Conservation (phyloP, 352 stramenopile genomes). For the Globisporangium apiculatum region DNA sequence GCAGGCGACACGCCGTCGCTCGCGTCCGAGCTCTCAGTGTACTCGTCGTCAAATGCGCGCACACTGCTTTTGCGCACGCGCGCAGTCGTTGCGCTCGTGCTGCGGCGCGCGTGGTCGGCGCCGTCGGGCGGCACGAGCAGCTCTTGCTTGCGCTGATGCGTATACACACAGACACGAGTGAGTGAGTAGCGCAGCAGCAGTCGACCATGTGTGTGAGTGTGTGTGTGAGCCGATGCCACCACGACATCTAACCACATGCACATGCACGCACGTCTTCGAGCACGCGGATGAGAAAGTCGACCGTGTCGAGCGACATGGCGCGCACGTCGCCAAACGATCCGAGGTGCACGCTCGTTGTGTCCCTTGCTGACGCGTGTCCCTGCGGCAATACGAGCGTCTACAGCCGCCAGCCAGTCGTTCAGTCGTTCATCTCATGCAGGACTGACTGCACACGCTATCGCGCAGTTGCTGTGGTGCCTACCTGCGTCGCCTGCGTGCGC, state of each 20-base stretch:
- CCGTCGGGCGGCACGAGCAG: slow-evolving; percentile 12
- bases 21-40: slow-evolving; percentile 8
- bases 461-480: neutral
- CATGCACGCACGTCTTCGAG: slow-evolving; percentile 44
- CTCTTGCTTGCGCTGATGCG: slow-evolving; percentile 33
- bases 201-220: no score
- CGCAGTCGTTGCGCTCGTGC: neutral
- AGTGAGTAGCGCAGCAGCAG: no score
- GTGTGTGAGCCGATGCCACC: neutral
- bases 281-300: slow-evolving; percentile 61
- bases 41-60: slow-evolving; percentile 4
- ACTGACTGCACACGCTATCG: neutral
- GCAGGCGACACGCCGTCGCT: neutral
- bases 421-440: no score
- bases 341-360: slow-evolving; percentile 16
- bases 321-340: slow-evolving; percentile 38
- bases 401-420: neutral
- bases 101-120: neutral
- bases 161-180: no score
- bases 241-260: neutral
- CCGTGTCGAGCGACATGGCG: slow-evolving; percentile 50
- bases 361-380: neutral
- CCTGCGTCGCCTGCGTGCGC: slow-evolving; percentile 23
- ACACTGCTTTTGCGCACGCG: neutral
- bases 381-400: neutral